Base-by-base conservation (phyloP, 257 asterid genomes). In the Nicotiana tomentosiformis region DNA sequence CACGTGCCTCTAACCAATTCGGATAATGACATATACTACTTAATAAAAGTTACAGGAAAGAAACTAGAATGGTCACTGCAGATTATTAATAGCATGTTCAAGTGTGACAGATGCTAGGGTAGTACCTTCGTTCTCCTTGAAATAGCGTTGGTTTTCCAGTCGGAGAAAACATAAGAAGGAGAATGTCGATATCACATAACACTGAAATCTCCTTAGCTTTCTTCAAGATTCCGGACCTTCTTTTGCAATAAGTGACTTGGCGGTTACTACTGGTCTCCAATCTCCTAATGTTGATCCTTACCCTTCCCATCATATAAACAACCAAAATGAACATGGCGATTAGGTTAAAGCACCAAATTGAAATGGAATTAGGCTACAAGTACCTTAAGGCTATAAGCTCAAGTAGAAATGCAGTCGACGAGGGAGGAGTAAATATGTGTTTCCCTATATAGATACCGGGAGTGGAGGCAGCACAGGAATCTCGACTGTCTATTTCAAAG, bases 91-190 rank as follows among this genome's bases (percentile, higher is more conserved):
- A 29, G 18, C 17, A 65, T 37, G 5, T 39, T 2, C 1, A 46
- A 26, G 6, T 14, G 65, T 37, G 14, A 10, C 5, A 39, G 37
- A 77, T 72, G 78, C 5, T 57, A 0, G 56, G 56, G 10, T 15
- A 65, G 35, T 82, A 93, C 98, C 98, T 95, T 84, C 86, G 89
- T 56, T 89, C 93, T 2, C 98, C 97, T 29, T 91, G 87, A 66
- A 93, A 91, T 23, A 91, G 83, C 1, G 97, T 88, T 9, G 98
- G 95, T 84, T 95, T 95, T 58, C 98, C 98, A 16, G 88, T 87
- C 10, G 97, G 98, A 74, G 98, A 92, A 86, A 95, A 92, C 98
- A 93, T 92, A 18, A 95, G 88, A n/a, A 95, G 95, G 67, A 91
- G 80, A 86, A 95, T 92, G 64, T 93, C 92, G 16, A 93, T 87